These are phyloP conservation scores for Colletotrichum horii DNA, from an alignment of 2,329 filamentous ascomycete species.

Conservation along the genomic window DNA sequence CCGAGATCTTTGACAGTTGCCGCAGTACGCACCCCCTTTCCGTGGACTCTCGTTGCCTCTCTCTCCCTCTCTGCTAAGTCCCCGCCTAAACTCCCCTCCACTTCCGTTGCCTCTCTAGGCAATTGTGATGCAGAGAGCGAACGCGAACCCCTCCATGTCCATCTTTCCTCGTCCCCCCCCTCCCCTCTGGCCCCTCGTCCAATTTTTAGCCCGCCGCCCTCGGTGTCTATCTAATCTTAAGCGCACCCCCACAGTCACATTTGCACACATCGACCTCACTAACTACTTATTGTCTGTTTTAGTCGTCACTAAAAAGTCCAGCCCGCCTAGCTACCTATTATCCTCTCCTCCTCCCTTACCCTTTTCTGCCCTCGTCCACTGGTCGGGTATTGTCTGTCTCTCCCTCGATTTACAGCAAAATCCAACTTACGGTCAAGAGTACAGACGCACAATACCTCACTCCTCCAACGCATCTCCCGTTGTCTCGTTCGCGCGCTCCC, in stretches of 20 bases:
- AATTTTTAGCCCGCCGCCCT: background rate
- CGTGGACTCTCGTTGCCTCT: background rate
- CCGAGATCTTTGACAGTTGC: background rate
- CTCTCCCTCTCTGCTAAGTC: background rate
- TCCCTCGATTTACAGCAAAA: background rate
- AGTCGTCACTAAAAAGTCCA: slow-evolving; percentile 18
- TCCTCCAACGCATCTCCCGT: background rate
- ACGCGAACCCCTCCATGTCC: slow-evolving; percentile 10
- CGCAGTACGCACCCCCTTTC: background rate
- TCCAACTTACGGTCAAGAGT: background rate
- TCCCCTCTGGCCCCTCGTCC: background rate
- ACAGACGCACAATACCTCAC: background rate
- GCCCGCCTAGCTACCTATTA: background rate
- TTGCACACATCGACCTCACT: slow-evolving; percentile 11
- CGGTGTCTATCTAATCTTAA: slow-evolving; percentile 10
- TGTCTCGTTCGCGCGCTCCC: background rate
- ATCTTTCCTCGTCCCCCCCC: background rate
- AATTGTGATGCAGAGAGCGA: background rate
- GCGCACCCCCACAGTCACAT: slow-evolving; percentile 17
- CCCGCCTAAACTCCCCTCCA: background rate
- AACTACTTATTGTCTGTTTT: slow-evolving; percentile 16
- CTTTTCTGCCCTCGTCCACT: background rate
- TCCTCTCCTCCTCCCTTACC: background rate
- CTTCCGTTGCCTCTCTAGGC: background rate
- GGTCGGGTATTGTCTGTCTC: background rate